Evolutionary conservation across 2,329 filamentous ascomycete species (phyloP).

Genomic region (Coleophoma eucalyptorum): DNA sequence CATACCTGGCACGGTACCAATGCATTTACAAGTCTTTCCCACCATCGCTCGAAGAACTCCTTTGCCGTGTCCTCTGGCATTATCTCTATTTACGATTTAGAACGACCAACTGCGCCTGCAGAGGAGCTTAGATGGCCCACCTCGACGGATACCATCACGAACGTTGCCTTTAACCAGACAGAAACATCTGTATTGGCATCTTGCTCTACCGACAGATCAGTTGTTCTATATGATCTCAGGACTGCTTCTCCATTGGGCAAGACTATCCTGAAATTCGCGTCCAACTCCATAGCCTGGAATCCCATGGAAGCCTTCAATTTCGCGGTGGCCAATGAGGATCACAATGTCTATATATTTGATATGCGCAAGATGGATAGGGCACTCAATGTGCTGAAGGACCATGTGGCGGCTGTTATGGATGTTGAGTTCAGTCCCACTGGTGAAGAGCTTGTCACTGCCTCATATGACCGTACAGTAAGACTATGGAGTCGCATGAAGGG

Average conservation of each 20-base stretch:
- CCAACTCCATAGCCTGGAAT: conserved; percentile 86
- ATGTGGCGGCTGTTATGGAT: conserved; percentile 90
- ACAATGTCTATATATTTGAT: conserved; percentile 88
- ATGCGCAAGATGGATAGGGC: conserved; percentile 87
- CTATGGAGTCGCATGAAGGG: conserved; percentile 79
- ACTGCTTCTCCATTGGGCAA: conserved; percentile 81
- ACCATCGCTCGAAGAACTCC: conserved; percentile 73
- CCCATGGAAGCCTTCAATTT: conserved; percentile 97
- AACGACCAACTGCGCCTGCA: conserved; percentile 73
- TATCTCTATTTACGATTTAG: conserved; percentile 86
- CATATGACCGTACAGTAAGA: conserved; percentile 83
- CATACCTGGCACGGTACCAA: conserved; percentile 81
- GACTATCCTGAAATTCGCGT: conserved; percentile 75
- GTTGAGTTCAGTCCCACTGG: conserved; percentile 94
- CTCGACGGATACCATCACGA: conserved; percentile 83
- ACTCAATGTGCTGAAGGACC: conserved; percentile 84
- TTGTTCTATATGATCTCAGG: conserved; percentile 89
- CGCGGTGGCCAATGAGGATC: conserved; percentile 89
- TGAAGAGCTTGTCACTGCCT: conserved; percentile 86
- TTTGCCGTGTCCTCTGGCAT: conserved; percentile 77
- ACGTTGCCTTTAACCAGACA: conserved; percentile 86
- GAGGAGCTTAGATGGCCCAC: conserved; percentile 87
- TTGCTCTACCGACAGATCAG: conserved; percentile 76
- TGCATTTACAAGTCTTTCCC: conserved; percentile 79
- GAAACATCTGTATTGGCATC: conserved; percentile 90